Percentiles rank a stretch among this genome's conserved stretches.
phyloP scores from a whole-genome alignment of 106 monocot genomes.

The Apostasia ramifera region DNA sequence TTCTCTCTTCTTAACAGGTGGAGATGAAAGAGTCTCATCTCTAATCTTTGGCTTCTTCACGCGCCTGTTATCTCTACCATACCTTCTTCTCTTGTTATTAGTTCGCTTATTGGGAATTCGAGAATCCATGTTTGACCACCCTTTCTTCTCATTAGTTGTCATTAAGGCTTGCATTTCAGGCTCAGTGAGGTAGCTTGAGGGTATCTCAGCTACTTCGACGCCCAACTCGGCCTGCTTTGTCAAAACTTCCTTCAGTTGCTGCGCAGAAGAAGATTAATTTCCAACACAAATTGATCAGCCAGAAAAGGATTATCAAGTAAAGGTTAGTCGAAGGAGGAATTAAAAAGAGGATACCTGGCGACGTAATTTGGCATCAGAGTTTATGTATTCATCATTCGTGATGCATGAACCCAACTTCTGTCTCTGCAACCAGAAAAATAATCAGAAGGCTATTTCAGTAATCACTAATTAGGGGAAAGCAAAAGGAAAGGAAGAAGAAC shows the following conservation, averaged over 20 bases:
- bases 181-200: conserved; percentile 50
- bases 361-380: conserved; percentile 34
- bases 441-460: background rate
- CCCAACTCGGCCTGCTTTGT: conserved; percentile 81
- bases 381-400: conserved; percentile 8
- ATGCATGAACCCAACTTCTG: conserved; percentile 35
- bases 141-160: background rate
- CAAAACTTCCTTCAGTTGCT: conserved; percentile 90
- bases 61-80: conserved; percentile 17
- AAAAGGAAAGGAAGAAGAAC: conserved; percentile 9
- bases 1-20: conserved; percentile 20
- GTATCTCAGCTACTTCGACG: conserved; percentile 86
- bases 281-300: background rate
- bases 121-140: background rate
- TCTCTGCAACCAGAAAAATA: conserved; percentile 34
- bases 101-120: background rate
- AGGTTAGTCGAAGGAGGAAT: background rate
- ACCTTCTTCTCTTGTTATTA: conserved; percentile 33
- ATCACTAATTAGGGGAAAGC: background rate
- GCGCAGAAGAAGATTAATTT: conserved; percentile 7
- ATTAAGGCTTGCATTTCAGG: conserved; percentile 16
- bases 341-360: conserved; percentile 49
- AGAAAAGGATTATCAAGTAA: background rate
- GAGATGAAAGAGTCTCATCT: conserved; percentile 3
- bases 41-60: conserved; percentile 32